Conservation (phyloP, 306 rosid species). For the Ormosia semicastrata region DNA sequence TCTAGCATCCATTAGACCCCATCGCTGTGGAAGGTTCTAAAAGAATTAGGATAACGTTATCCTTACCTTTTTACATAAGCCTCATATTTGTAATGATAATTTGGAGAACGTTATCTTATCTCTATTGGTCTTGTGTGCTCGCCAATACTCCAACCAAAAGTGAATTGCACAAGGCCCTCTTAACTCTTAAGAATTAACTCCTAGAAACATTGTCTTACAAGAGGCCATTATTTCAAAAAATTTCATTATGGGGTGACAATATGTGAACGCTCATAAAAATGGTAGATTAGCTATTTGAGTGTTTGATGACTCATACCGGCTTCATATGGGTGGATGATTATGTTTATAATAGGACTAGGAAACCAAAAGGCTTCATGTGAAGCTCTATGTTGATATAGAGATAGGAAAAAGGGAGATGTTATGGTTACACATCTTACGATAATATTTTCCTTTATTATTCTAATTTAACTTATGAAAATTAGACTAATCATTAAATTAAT, state of each 20-base stretch:
- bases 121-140: neutral
- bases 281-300: neutral
- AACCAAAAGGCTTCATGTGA: slow-evolving; percentile 80
- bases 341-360: slow-evolving; percentile 68
- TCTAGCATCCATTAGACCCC: too few relatives aligned
- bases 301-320: neutral
- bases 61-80: too few relatives aligned
- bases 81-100: neutral
- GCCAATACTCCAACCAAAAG: neutral
- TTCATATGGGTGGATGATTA: slow-evolving; percentile 25
- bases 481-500: too few relatives aligned
- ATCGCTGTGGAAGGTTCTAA: too few relatives aligned
- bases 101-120: neutral
- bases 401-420: slow-evolving; percentile 90
- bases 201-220: neutral
- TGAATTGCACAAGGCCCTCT: slow-evolving; percentile 7
- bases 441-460: slow-evolving; percentile 20
- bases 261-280: neutral
- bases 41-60: too few relatives aligned
- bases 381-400: slow-evolving; percentile 79
- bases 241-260: slow-evolving; percentile 4
- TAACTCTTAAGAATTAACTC: slow-evolving; percentile 17
- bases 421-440: slow-evolving; percentile 87
- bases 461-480: neutral
- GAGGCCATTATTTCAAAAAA: slow-evolving; percentile 6